phyloP scores from a whole-genome alignment of 2,329 filamentous ascomycete genomes.

The Trichocomaceae sp. region DNA sequence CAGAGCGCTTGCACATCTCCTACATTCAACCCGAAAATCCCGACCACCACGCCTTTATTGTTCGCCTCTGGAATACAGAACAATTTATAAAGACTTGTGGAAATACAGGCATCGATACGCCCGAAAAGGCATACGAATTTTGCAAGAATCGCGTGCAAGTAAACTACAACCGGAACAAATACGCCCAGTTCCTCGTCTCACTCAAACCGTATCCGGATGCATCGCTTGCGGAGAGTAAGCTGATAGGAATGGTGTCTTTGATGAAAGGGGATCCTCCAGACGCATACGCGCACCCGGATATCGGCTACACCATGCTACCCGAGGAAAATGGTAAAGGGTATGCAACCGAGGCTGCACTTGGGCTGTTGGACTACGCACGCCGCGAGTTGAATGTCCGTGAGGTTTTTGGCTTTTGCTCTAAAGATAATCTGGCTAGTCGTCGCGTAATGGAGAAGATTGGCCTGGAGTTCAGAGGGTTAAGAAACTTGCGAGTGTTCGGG shows the following conservation, averaged over 20 bases:
- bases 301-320: conserved; percentile 21
- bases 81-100: conserved; percentile 4
- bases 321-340: conserved; percentile 23
- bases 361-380: conserved; percentile 17
- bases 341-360: conserved; percentile 20
- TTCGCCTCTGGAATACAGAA: conserved; percentile 7
- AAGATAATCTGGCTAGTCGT: conserved; percentile 16
- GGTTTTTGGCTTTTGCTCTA: conserved; percentile 20
- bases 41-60: conserved; percentile 8
- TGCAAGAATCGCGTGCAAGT: conserved; percentile 3
- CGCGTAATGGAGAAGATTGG: conserved; percentile 21
- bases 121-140: conserved; percentile 9
- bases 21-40: conserved; percentile 9
- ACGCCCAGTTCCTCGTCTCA: conserved; percentile 11
- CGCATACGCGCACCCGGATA: conserved; percentile 16
- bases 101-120: conserved; percentile 7
- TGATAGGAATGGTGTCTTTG: conserved; percentile 17
- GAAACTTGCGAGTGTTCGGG: conserved; percentile 16
- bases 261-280: conserved; percentile 16
- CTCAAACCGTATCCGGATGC: background rate
- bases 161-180: conserved; percentile 11
- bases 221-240: conserved; percentile 6
- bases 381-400: conserved; percentile 14
- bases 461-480: conserved; percentile 18
- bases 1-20: conserved; percentile 12